Conservation (phyloP, 441 rosid species). For the Populus hybrid region DNA sequence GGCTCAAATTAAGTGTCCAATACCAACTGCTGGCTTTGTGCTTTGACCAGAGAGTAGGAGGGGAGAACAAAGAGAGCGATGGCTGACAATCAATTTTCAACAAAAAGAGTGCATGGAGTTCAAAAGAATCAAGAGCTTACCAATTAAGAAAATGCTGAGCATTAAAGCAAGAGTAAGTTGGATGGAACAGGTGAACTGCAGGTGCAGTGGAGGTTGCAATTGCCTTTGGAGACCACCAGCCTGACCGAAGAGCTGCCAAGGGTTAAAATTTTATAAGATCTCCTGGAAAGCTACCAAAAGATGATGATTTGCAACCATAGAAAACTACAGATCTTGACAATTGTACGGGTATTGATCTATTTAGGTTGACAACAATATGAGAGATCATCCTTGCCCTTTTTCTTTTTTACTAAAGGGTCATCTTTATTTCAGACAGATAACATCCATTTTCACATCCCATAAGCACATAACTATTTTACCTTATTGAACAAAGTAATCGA, state of each 20-base stretch:
- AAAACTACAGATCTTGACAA: background rate
- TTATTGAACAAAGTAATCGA: conserved; percentile 30
- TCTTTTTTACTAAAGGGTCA: background rate
- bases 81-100: background rate
- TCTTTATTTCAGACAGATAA: background rate
- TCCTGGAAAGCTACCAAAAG: background rate
- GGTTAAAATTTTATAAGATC: conserved; percentile 8
- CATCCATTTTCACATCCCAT: background rate
- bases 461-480: conserved; percentile 23
- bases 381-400: background rate
- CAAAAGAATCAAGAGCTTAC: conserved; percentile 39
- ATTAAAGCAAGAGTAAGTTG: conserved; percentile 58
- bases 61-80: background rate
- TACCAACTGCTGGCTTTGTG: background rate
- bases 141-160: conserved; percentile 62
- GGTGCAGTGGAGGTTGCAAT: conserved; percentile 36
- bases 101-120: background rate
- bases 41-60: background rate
- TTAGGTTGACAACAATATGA: background rate
- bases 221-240: conserved; percentile 45
- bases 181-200: conserved; percentile 52
- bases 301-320: conserved; percentile 4
- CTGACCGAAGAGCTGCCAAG: conserved; percentile 46
- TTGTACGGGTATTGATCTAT: background rate
- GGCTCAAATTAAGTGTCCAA: background rate